These are phyloP conservation scores for Parvularia atlantis DNA, from an alignment of 78 protist genomes.

Conservation along the genomic window DNA sequence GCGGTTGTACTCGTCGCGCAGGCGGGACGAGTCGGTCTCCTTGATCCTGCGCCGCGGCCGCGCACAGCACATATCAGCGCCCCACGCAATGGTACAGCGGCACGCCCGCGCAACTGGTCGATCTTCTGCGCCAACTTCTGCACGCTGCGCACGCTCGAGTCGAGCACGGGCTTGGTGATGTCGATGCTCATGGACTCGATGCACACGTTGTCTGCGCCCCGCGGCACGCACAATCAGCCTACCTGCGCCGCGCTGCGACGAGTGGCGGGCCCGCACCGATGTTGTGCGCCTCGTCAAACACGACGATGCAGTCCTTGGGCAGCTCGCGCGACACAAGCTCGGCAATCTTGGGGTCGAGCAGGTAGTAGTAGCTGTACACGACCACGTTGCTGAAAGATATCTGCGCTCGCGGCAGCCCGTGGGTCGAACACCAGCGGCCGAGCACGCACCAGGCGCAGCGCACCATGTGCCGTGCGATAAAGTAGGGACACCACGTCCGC, in stretches of 20 bases:
- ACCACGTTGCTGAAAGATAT: constrained; percentile 73
- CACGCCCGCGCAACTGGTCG: no score
- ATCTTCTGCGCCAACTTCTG: not conserved
- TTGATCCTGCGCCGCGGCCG: no score
- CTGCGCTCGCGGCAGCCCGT: not conserved
- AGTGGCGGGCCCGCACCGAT: constrained; percentile 40
- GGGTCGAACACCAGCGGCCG: not conserved
- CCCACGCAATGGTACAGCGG: no score
- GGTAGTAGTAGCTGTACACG: constrained; percentile 84
- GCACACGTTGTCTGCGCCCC: constrained; percentile 93
- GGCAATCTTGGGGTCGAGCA: constrained; percentile 91
- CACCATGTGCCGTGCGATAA: constrained; percentile 51
- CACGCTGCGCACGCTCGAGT: not conserved
- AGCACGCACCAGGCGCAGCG: not conserved
- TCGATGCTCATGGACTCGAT: constrained; percentile 77
- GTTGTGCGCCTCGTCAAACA: constrained; percentile 98
- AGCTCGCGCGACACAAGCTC: constrained; percentile 41
- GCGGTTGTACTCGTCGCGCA: constrained; percentile 33
- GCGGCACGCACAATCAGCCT: not conserved
- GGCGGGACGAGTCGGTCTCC: not conserved
- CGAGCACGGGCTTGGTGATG: constrained; percentile 16
- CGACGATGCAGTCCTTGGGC: constrained; percentile 64
- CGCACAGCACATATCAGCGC: no score
- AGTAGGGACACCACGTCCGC: constrained; percentile 83
- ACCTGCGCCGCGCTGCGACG: not conserved